A percentile compares a stretch with the other conserved stretches of the same genome.
These are phyloP conservation scores for Gastrolobium villosum DNA, from an alignment of 306 rosid species.

Conservation along the genomic window DNA sequence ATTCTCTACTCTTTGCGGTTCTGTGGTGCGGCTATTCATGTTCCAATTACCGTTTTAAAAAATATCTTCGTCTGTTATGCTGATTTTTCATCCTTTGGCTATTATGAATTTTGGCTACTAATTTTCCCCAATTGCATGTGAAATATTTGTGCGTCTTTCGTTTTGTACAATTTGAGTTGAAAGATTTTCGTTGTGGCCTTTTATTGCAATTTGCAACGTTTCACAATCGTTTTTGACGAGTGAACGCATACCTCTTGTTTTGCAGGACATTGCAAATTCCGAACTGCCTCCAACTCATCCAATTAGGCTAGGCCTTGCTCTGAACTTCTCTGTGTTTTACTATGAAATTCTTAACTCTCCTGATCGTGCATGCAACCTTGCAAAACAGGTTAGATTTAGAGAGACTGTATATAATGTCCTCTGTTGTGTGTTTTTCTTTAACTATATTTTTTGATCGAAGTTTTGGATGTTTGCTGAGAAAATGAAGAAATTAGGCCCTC, in stretches of 20 bases:
- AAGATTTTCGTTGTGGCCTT: conserved; percentile 7
- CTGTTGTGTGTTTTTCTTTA: not conserved
- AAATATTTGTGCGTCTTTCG: not conserved
- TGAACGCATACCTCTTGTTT: not conserved
- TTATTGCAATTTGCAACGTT: not conserved
- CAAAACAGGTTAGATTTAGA: conserved; percentile 80
- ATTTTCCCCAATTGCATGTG: not conserved
- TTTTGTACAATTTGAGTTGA: not conserved
- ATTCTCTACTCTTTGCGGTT: not conserved
- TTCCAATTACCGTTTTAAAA: not conserved
- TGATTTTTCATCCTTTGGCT: not conserved
- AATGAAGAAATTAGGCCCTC: conserved; percentile 13
- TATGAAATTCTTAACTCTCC: conserved; percentile 98
- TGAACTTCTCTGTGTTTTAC: conserved; percentile 95
- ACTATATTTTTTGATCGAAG: not conserved
- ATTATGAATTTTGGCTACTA: not conserved
- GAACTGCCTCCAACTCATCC: conserved; percentile 98
- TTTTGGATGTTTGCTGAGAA: not conserved
- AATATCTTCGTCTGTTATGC: not conserved
- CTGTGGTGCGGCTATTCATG: not conserved
- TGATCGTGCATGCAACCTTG: conserved; percentile 98
- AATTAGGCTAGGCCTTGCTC: conserved; percentile 96
- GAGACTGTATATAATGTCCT: not conserved
- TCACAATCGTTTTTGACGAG: not conserved
- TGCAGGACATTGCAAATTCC: conserved; percentile 90